Evolutionary conservation across 2,329 filamentous ascomycete species (phyloP).

Genomic region (Botrytis elliptica): DNA sequence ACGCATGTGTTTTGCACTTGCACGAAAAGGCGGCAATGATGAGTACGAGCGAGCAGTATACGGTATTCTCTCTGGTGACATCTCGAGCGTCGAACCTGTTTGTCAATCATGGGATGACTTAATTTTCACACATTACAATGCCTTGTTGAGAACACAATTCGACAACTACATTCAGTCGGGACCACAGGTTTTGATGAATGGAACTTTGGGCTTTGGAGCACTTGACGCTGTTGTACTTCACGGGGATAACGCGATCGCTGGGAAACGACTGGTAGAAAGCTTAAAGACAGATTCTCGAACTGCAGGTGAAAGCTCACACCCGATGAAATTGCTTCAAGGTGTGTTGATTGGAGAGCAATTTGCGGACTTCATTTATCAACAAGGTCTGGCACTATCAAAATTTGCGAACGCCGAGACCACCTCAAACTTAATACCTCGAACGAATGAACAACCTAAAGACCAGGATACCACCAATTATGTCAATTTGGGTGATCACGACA

Average conservation of each 20-base stretch:
- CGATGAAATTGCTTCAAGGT: slow-evolving; percentile 74
- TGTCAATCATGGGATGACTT: slow-evolving; percentile 82
- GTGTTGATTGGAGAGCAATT: slow-evolving; percentile 67
- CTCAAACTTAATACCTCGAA: slow-evolving; percentile 47
- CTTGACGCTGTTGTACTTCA: slow-evolving; percentile 66
- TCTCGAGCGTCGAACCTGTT: slow-evolving; percentile 71
- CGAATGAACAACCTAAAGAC: slow-evolving; percentile 39
- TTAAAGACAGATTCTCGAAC: slow-evolving; percentile 58
- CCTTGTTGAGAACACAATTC: slow-evolving; percentile 77
- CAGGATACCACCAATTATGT: slow-evolving; percentile 50
- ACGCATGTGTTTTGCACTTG: slow-evolving; percentile 70
- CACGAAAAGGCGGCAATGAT: slow-evolving; percentile 67
- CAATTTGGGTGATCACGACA: slow-evolving; percentile 57
- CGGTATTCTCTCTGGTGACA: slow-evolving; percentile 82
- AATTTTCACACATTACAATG: slow-evolving; percentile 84
- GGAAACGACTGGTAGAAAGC: slow-evolving; percentile 58
- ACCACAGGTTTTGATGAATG: slow-evolving; percentile 52
- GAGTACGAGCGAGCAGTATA: slow-evolving; percentile 88
- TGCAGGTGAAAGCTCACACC: slow-evolving; percentile 57
- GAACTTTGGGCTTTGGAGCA: slow-evolving; percentile 57
- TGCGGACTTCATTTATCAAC: slow-evolving; percentile 56
- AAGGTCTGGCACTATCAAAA: slow-evolving; percentile 53
- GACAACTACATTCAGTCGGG: slow-evolving; percentile 64
- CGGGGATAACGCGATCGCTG: slow-evolving; percentile 53
- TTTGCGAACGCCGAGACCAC: slow-evolving; percentile 45